Evolutionary conservation across 2,329 filamentous ascomycete genomes (phyloP).

Genomic region (Rugonectria rugulosa): DNA sequence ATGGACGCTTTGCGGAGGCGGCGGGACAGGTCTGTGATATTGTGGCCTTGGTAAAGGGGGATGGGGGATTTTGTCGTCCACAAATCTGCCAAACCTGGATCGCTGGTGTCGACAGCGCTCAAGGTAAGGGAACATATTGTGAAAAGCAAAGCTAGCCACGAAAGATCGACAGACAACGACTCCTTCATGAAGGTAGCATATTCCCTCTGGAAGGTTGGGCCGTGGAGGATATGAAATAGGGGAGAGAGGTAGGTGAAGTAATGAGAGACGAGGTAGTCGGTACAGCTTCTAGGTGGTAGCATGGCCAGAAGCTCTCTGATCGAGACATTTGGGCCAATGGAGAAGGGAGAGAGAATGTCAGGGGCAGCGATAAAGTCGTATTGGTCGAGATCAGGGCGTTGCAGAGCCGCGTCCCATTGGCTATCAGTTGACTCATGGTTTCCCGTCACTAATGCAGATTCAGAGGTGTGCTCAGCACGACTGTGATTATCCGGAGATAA

Average conservation of each 20-base stretch:
- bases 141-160: conserved; percentile 29
- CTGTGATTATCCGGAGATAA: too few species aligned
- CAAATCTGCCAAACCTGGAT: conserved; percentile 16
- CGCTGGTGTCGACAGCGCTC: conserved; percentile 13
- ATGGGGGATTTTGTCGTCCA: not conserved
- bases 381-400: not conserved
- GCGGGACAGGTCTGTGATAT: not conserved
- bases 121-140: conserved; percentile 24
- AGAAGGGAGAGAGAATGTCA: not conserved
- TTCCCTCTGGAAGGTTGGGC: conserved; percentile 25
- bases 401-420: not conserved
- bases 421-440: too few species aligned
- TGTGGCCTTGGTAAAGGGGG: not conserved
- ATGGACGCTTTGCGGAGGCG: conserved; percentile 17
- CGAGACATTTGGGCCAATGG: not conserved
- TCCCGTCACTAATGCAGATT: too few species aligned
- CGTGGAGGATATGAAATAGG: conserved; percentile 28
- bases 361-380: not conserved
- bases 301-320: not conserved
- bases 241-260: conserved; percentile 14
- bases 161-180: conserved; percentile 5
- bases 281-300: not conserved
- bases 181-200: conserved; percentile 18
- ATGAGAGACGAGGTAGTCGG: not conserved
- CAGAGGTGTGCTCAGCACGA: too few species aligned